phyloP scores from a whole-genome alignment of 2,329 filamentous ascomycete species.

The Trichoderma lentiforme region DNA sequence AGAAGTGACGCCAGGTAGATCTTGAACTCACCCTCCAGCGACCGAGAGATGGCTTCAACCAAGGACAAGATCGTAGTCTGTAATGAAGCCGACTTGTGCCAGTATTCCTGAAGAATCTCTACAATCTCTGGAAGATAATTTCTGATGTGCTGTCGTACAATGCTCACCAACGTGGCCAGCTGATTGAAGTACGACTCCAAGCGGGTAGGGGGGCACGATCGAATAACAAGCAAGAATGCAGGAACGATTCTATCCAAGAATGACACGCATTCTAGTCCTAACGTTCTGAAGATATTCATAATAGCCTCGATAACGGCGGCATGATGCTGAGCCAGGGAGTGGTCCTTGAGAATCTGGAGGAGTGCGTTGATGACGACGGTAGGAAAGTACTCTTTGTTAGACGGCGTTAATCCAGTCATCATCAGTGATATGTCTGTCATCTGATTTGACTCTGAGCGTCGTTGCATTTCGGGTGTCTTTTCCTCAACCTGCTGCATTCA shows the following conservation, averaged over 20 bases:
- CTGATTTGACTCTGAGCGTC: constrained; percentile 58
- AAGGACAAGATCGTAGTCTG: constrained; percentile 90
- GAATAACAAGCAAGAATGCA: constrained; percentile 86
- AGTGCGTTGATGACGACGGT: constrained; percentile 97
- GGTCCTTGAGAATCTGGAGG: constrained; percentile 86
- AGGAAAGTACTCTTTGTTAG: constrained; percentile 96
- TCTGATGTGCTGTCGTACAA: constrained; percentile 93
- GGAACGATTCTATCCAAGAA: constrained; percentile 94
- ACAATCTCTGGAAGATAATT: constrained; percentile 87
- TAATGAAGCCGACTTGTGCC: constrained; percentile 74
- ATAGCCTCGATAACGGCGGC: constrained; percentile 94
- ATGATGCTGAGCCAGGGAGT: constrained; percentile 85
- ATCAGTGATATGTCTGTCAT: constrained; percentile 94
- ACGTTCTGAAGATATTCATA: constrained; percentile 96
- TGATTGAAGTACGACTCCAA: constrained; percentile 98
- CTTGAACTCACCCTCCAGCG: constrained; percentile 96
- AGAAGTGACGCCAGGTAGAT: constrained; percentile 86
- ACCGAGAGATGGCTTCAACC: constrained; percentile 89
- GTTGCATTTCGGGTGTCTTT: constrained; percentile 76
- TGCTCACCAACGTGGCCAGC: constrained; percentile 84
- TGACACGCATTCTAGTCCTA: constrained; percentile 92
- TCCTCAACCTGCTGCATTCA: constrained; percentile 71
- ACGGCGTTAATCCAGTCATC: constrained; percentile 95
- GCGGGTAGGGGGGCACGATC: constrained; percentile 70
- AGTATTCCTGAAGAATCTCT: constrained; percentile 82